A percentile compares a stretch with the other conserved stretches of the same genome.
phyloP scores from a whole-genome alignment of 1,284 basidiomycete genomes.

The Meira miltonrushii region DNA sequence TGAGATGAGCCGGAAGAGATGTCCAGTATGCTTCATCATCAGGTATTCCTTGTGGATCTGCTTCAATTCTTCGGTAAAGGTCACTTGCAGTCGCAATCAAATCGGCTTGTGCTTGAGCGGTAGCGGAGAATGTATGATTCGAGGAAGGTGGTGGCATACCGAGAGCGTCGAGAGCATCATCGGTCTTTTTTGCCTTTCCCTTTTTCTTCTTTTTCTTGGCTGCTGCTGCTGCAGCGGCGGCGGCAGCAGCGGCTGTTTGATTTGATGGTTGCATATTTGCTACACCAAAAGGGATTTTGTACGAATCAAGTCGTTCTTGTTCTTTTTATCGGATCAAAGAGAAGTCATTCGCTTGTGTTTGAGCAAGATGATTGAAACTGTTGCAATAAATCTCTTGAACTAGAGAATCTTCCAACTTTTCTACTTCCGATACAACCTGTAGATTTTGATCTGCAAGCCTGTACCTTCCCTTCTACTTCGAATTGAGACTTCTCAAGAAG shows the following conservation, averaged over 20 bases:
- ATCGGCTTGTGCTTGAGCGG: conserved; percentile 48
- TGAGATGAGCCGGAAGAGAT: conserved; percentile 58
- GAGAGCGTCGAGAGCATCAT: conserved; percentile 17
- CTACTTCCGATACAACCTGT: too few species aligned
- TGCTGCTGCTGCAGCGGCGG: conserved; percentile 23
- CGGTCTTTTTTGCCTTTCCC: conserved; percentile 36
- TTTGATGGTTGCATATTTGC: neutral
- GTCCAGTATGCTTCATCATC: conserved; percentile 62
- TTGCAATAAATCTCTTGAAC: too few species aligned
- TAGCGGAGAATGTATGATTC: conserved; percentile 24
- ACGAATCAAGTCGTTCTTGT: neutral
- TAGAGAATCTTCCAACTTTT: too few species aligned
- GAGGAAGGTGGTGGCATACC: conserved; percentile 14
- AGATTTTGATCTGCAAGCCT: too few species aligned
- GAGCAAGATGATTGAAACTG: too few species aligned
- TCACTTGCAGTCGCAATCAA: conserved; percentile 49
- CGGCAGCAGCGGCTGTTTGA: conserved; percentile 8
- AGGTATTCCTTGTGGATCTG: conserved; percentile 46
- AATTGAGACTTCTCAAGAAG: too few species aligned
- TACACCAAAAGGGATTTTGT: neutral
- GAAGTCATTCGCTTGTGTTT: too few species aligned
- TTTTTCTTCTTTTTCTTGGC: conserved; percentile 48
- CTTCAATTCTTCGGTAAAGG: conserved; percentile 49
- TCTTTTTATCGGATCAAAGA: neutral
- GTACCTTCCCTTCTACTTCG: too few species aligned